A percentile compares a stretch with the other conserved stretches of the same genome.
These are phyloP conservation scores for Phytopythium ostracodes DNA, from an alignment of 352 stramenopile species.

Conservation along the genomic window DNA sequence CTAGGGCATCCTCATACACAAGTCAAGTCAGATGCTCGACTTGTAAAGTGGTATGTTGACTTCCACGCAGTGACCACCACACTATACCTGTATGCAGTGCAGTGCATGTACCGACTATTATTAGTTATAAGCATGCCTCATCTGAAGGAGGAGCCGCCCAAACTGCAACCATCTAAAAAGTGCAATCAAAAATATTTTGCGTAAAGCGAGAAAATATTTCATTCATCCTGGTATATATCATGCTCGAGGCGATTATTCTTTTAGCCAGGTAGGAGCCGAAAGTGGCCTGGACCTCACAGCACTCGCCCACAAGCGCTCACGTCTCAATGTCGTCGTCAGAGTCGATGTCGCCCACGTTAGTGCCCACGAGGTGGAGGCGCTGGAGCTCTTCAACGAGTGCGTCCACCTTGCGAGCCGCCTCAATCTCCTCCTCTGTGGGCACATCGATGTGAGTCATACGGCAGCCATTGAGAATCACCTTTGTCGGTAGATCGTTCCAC, in stretches of 20 bases:
- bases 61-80: too few species aligned
- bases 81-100: too few species aligned
- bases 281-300: background rate
- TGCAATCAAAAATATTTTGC: background rate
- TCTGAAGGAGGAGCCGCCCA: background rate
- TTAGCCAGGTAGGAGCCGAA: too few species aligned
- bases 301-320: too few species aligned
- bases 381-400: background rate
- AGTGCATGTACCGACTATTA: constrained; percentile 5
- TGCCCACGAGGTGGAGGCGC: background rate
- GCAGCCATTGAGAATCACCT: background rate
- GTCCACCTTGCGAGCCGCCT: background rate
- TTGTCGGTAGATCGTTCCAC: background rate
- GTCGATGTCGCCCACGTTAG: background rate
- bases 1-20: too few species aligned
- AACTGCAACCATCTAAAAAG: background rate
- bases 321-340: background rate
- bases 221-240: too few species aligned
- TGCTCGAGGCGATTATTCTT: too few species aligned
- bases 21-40: too few species aligned
- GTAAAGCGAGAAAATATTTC: too few species aligned
- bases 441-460: background rate
- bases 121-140: background rate
- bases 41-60: too few species aligned
- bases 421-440: background rate